These are phyloP conservation scores for Silene noctiflora DNA, from an alignment of 179 eudicot genomes.

Conservation along the genomic window DNA sequence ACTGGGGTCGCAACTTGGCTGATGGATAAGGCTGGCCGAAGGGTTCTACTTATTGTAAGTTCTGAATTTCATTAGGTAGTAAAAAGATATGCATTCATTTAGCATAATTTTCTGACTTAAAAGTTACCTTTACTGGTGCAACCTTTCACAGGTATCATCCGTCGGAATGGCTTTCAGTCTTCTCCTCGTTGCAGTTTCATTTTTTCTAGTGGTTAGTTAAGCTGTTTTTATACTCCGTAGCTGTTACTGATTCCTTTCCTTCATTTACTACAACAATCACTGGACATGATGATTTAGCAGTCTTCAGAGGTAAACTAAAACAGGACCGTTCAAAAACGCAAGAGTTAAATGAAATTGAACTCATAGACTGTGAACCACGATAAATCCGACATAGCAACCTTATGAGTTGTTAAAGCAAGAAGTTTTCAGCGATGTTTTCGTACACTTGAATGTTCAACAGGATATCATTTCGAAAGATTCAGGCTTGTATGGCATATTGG, in stretches of 20 bases:
- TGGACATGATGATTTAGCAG: background rate
- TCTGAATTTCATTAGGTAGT: background rate
- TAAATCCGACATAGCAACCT: background rate
- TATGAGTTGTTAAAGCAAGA: background rate
- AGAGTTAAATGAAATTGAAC: too few species aligned
- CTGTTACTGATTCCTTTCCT: background rate
- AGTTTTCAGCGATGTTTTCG: slow-evolving; percentile 3
- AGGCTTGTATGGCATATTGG: slow-evolving; percentile 18
- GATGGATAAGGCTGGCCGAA: slow-evolving; percentile 48
- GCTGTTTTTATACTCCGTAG: background rate
- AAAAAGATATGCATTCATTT: background rate
- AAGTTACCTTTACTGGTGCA: background rate
- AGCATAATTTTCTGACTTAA: background rate
- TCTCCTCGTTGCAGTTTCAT: slow-evolving; percentile 36
- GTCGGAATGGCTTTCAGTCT: slow-evolving; percentile 41
- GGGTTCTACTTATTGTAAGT: slow-evolving; percentile 42
- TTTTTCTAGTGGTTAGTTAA: slow-evolving; percentile 37
- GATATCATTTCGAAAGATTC: slow-evolving; percentile 33
- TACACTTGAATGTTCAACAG: slow-evolving; percentile 25
- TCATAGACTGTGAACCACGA: background rate
- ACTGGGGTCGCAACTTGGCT: slow-evolving; percentile 52
- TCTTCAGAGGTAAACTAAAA: too few species aligned
- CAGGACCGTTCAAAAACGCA: too few species aligned
- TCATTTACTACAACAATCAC: background rate
- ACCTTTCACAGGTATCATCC: slow-evolving; percentile 36